Base-by-base conservation (phyloP, 495 filamentous ascomycete species). In the Talaromyces trachyspermus region DNA sequence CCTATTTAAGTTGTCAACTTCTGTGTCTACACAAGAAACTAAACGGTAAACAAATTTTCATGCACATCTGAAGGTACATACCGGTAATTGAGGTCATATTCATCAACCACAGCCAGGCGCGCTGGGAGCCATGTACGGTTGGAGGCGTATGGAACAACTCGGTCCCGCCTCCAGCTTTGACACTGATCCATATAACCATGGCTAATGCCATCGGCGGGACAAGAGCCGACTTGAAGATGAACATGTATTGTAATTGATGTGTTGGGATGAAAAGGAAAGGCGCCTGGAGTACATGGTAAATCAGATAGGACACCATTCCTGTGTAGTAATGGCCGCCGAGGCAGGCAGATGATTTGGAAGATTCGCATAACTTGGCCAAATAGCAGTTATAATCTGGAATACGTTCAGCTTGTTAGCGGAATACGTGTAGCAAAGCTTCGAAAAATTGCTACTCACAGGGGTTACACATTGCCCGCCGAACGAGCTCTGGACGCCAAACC, bases 181-280 rank as follows among this genome's bases (percentile, higher is more conserved):
- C 20, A 36, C 29, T 22, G 22, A 43, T 40, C 37, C 42, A 51
- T 15, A 43, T 47, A 17, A 48, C 40, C 38, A 43, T 47, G 12
- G 48, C 52, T 14, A 55, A 32, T 11, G 49, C 44, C 27, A 48
- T 55, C 17, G 45, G 43, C 5, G 53, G 44, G 11, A 71, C 68
- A 11, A 66, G 60, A 5, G 73, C 58, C 51, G 52, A 50, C 61
- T 77, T 77, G 59, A 74, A 66, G 22, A 70, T 55, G 53, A 77
- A 77, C 52, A 75, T 68, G 57, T 66, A 74, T 51, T 68, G 66
- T 29, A 75, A 53, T 58, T 69, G 72, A 46, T 69, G 67, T 18
- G 70, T 66, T 3, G 71, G 72, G 25, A 73, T 75, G 20, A 72
- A 62, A 15, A 75, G 49, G 59, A 58, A 74, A 36, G 71, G 71